Evolutionary conservation across 2,329 filamentous ascomycete species (phyloP), one percentile per base, ranked within the genome.

Genomic region (Pseudocercospora fijiensis): DNA sequence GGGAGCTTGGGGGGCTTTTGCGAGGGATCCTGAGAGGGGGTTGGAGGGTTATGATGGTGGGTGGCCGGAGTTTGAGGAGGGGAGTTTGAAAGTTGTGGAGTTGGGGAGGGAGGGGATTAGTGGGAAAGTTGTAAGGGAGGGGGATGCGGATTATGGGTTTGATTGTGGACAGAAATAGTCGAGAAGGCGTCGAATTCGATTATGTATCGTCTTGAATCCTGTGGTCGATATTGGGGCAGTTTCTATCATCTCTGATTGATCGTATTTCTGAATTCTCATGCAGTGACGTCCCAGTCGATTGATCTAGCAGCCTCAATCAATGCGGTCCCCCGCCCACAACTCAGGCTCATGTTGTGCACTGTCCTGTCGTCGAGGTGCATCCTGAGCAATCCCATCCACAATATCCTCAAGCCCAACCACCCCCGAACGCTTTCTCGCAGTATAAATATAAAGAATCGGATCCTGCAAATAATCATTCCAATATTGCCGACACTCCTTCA

Each of bases 1-100:
- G 58, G 65, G 69, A 24, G 74, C 75, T 11, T 77, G 72, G 72
- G 71, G 69, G 7, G 63, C 72, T 4, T 78, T 78, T 70, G 76
- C 74, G 4, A 69, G 66, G 33, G 69, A 77, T 66, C 74, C 76
- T 13, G 49, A 26, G 20, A 59, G 62, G 58, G 74, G 75, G 1
- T 64, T 77, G 20, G 61, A 49, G 6, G 56, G 64, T 5, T 41
- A 41, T 41, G 61, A 64, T 52, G 64, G 62, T 20, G 20, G 20
- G 5, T 71, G 69, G 69, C 67, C 66, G 18, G 52, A 26, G 16
- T 69, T 67, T 41, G 58, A 62, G 13, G 22, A 58, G 7, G 43
- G 53, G 3, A 60, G 41, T 33, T 41, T 57, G 57, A 68, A 57
- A n/a, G 52, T 68, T 49, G 22, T 67, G 2, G 57, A 64, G 47